phyloP scores from a whole-genome alignment of 306 rosid genomes.

The Lagenaria siceraria region DNA sequence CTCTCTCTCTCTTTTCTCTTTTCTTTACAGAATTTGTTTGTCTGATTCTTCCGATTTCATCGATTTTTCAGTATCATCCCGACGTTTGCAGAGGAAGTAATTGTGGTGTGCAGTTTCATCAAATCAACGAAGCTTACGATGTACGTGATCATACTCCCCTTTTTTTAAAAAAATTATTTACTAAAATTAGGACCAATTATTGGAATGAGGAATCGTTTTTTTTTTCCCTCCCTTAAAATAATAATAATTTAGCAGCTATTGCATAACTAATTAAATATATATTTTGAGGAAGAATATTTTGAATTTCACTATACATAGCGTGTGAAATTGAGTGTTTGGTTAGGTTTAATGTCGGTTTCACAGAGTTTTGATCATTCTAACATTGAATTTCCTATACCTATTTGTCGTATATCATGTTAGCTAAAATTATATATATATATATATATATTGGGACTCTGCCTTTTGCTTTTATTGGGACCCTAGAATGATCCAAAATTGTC shows the following conservation, averaged over 20 bases:
- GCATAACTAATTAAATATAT: neutral
- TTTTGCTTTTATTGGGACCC: neutral
- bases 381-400: neutral
- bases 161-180: neutral
- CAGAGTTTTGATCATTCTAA: neutral
- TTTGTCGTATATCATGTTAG: neutral
- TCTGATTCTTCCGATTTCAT: neutral
- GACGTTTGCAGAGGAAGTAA: slow-evolving; percentile 77
- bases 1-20: neutral
- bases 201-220: neutral
- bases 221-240: neutral
- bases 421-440: no score
- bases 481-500: no score
- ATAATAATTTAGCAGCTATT: neutral
- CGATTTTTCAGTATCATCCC: slow-evolving; percentile 63
- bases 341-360: neutral
- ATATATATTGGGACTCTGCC: neutral
- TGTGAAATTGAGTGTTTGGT: neutral
- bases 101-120: slow-evolving; percentile 68
- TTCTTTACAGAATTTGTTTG: neutral
- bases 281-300: no score
- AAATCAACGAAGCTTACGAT: slow-evolving; percentile 84
- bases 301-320: neutral
- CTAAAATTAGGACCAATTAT: neutral
- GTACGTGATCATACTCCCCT: slow-evolving; percentile 19